Percentiles rank a stretch among this genome's conserved stretches.
These are phyloP conservation scores for Triticum aestivum DNA, from an alignment of 176 grass and related monocot species.

Conservation along the genomic window DNA sequence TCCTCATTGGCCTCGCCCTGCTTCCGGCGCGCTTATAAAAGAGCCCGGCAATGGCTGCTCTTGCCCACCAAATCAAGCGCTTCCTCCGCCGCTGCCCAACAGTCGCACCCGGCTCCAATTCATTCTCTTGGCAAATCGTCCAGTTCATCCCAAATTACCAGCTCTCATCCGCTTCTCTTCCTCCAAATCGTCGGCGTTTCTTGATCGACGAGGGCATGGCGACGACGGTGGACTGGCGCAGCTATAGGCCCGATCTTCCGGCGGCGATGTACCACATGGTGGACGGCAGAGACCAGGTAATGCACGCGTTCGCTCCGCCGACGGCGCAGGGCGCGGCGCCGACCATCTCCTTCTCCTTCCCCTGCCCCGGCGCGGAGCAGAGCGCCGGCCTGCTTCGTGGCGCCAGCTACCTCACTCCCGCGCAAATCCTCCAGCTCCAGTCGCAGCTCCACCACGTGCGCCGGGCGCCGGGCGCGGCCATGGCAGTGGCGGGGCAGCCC, in stretches of 20 bases:
- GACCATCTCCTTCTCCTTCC: conserved; percentile 41
- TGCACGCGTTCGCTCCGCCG: conserved; percentile 37
- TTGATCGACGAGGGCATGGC: conserved; percentile 43
- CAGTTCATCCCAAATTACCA: background rate
- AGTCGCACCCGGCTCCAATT: background rate
- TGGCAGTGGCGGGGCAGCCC: conserved; percentile 28
- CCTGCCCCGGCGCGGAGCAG: conserved; percentile 16
- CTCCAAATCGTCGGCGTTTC: background rate
- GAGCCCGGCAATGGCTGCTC: conserved; percentile 26
- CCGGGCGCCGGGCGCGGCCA: background rate
- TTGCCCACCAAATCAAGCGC: conserved; percentile 19
- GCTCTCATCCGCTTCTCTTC: background rate
- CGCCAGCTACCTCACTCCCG: conserved; percentile 30
- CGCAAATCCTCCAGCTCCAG: conserved; percentile 34
- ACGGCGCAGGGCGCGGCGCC: background rate
- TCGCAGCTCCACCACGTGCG: conserved; percentile 40
- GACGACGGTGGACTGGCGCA: conserved; percentile 50
- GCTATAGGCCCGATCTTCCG: background rate
- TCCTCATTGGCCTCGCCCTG: conserved; percentile 3
- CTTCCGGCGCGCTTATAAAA: conserved; percentile 48
- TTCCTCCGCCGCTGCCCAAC: background rate
- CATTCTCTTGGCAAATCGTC: background rate
- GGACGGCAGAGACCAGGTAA: conserved; percentile 44
- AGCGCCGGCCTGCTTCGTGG: conserved; percentile 5
- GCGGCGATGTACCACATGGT: conserved; percentile 24